A percentile compares a stretch with the other conserved stretches of the same genome.
phyloP scores from a whole-genome alignment of 768 basidiomycete species.

The Hypsizygus marmoreus region DNA sequence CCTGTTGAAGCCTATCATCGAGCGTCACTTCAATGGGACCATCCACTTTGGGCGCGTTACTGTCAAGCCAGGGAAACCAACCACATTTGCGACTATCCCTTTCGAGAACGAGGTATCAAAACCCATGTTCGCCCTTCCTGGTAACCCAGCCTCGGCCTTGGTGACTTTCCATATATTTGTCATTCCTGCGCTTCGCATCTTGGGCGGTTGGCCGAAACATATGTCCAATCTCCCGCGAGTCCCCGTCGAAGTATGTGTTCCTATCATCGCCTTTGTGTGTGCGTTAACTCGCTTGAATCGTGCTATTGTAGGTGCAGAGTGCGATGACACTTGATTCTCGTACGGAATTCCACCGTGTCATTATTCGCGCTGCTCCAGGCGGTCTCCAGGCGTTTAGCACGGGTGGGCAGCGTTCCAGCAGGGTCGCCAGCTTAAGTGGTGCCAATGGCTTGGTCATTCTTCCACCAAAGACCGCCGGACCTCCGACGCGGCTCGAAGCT shows the following conservation, averaged over 20 bases:
- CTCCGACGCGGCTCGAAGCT: constrained; percentile 40
- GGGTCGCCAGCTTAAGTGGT: constrained; percentile 76
- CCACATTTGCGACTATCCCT: constrained; percentile 84
- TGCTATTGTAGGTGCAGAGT: constrained; percentile 48
- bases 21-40: constrained; percentile 71
- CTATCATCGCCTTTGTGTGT: background rate
- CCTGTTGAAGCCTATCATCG: constrained; percentile 85
- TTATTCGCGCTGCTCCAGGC: constrained; percentile 46
- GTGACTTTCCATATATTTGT: constrained; percentile 88
- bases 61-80: constrained; percentile 86
- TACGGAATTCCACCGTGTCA: constrained; percentile 82
- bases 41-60: constrained; percentile 87
- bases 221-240: constrained; percentile 62
- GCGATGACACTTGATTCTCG: constrained; percentile 71
- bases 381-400: constrained; percentile 74
- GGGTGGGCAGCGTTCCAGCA: constrained; percentile 84
- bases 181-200: constrained; percentile 69
- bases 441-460: constrained; percentile 80
- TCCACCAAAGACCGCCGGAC: constrained; percentile 43
- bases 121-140: constrained; percentile 82
- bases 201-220: constrained; percentile 67
- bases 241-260: constrained; percentile 59
- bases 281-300: background rate
- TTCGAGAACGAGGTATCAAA: constrained; percentile 41
- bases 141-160: constrained; percentile 86